A percentile compares a stretch with the other conserved stretches of the same genome.
Evolutionary conservation across 352 stramenopile species (phyloP).

Genomic region (Pythium rishiriense): DNA sequence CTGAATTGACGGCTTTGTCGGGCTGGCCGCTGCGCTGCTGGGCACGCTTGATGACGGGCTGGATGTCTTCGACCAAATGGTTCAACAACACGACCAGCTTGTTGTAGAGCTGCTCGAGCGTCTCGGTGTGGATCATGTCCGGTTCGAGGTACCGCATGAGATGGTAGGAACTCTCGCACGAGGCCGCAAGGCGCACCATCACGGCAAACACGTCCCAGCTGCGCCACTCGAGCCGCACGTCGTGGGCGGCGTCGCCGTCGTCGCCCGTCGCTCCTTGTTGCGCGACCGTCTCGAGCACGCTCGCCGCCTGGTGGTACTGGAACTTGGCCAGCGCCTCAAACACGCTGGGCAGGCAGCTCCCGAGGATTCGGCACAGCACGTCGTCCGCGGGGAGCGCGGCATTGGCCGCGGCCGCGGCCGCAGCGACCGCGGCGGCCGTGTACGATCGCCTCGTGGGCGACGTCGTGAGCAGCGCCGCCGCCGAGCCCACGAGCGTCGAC

Average conservation of each 20-base stretch:
- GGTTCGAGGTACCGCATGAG: constrained; percentile 37
- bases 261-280: background rate
- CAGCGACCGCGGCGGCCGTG: constrained; percentile 1
- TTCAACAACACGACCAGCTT: constrained; percentile 36
- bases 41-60: constrained; percentile 23
- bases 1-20: background rate
- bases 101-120: constrained; percentile 37
- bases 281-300: constrained; percentile 13
- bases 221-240: constrained; percentile 28
- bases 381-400: constrained; percentile 21
- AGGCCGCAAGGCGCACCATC: constrained; percentile 30
- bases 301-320: constrained; percentile 37
- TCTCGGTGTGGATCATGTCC: constrained; percentile 31
- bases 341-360: constrained; percentile 25
- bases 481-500: constrained; percentile 2
- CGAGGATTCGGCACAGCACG: constrained; percentile 27
- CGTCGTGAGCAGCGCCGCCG: constrained; percentile 7
- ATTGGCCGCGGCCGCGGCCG: constrained; percentile 4
- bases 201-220: constrained; percentile 36
- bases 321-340: constrained; percentile 37
- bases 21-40: constrained; percentile 12
- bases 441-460: constrained; percentile 20
- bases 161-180: constrained; percentile 40
- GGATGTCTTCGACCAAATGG: constrained; percentile 33
- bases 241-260: constrained; percentile 6